Conservation (phyloP, 164 flowering plant genomes). For the Macadamia integrifolia region DNA sequence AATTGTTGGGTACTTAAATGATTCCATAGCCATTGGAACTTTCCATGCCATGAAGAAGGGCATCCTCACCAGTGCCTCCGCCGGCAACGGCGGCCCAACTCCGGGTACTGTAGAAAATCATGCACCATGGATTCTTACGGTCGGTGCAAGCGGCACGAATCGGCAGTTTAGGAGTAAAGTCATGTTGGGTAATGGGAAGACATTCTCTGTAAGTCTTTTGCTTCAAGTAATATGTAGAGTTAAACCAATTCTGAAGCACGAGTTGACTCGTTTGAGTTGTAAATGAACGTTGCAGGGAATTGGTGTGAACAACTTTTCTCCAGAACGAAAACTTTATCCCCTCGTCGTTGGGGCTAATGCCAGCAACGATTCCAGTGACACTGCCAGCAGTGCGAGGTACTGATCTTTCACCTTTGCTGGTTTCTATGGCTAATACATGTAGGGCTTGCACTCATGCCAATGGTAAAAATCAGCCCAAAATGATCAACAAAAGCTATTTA, state of each 20-base stretch:
- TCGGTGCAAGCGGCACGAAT: slow-evolving; percentile 65
- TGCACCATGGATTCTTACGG: slow-evolving; percentile 82
- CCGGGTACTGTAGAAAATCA: slow-evolving; percentile 28
- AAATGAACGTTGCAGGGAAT: slow-evolving; percentile 39
- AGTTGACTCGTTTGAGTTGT: too few relatives aligned
- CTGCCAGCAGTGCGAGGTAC: too few relatives aligned
- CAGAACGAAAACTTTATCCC: slow-evolving; percentile 37
- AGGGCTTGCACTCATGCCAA: too few relatives aligned
- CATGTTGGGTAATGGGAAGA: slow-evolving; percentile 49
- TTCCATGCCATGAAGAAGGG: slow-evolving; percentile 76
- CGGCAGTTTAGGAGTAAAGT: slow-evolving; percentile 46
- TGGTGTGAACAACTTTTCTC: slow-evolving; percentile 49
- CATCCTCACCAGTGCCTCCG: slow-evolving; percentile 53
- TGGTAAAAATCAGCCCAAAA: too few relatives aligned
- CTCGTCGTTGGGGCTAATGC: slow-evolving; percentile 56
- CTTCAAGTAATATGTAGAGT: too few relatives aligned
- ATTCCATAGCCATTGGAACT: slow-evolving; percentile 54
- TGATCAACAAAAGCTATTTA: too few relatives aligned
- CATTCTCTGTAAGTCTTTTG: slow-evolving; percentile 30
- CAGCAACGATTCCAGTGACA: slow-evolving; percentile 17
- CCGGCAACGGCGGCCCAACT: slow-evolving; percentile 69
- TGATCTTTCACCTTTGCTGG: too few relatives aligned
- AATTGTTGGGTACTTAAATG: slow-evolving; percentile 15
- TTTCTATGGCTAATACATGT: too few relatives aligned
- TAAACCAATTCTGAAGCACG: too few relatives aligned